Evolutionary conservation across 169 alveolate species (phyloP).

Genomic region (Plasmodium sp.): DNA sequence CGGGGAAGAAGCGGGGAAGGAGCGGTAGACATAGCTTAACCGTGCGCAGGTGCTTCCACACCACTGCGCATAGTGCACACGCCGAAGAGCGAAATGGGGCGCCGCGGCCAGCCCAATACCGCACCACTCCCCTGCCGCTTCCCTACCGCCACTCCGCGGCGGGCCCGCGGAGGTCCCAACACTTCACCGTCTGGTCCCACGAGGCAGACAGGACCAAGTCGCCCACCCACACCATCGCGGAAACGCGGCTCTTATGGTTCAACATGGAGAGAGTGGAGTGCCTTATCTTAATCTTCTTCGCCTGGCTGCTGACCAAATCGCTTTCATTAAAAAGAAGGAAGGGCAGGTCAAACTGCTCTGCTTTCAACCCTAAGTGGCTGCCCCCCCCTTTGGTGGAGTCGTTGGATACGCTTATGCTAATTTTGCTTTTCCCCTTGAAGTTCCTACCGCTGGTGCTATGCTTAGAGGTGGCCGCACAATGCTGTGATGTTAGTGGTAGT

Average conservation of each 20-base stretch:
- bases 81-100: too few relatives aligned
- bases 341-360: not conserved
- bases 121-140: not conserved
- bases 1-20: not conserved
- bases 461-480: not conserved
- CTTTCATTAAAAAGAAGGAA: not conserved
- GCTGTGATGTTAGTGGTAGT: not conserved
- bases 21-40: not conserved
- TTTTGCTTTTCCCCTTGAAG: not conserved
- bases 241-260: slow-evolving; percentile 43
- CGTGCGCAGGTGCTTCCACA: not conserved
- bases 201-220: slow-evolving; percentile 30
- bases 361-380: not conserved
- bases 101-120: too few relatives aligned
- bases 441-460: not conserved
- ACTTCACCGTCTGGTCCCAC: slow-evolving; percentile 66
- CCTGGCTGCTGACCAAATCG: not conserved
- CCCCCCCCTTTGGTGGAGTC: not conserved
- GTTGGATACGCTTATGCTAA: not conserved
- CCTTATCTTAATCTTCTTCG: slow-evolving; percentile 4
- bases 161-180: slow-evolving; percentile 23
- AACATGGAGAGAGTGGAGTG: slow-evolving; percentile 29
- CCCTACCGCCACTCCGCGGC: not conserved
- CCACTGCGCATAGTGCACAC: not conserved
- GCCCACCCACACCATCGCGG: slow-evolving; percentile 63